phyloP scores from a whole-genome alignment of 2,329 filamentous ascomycete genomes.

The Rasamsonia emersonii region DNA sequence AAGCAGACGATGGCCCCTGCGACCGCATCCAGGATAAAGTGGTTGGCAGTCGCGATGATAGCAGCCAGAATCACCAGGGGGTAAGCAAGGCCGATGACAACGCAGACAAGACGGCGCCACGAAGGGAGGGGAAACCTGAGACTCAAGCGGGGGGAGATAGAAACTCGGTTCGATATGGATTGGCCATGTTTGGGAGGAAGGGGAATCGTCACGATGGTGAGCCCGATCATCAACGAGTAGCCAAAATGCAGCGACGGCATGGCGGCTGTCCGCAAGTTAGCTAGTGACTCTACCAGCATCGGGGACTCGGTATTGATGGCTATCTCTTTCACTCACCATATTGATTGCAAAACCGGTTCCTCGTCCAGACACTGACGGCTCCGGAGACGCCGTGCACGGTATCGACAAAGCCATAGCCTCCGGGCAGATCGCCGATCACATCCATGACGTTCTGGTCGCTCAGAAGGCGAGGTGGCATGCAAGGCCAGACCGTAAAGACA shows the following conservation, averaged over 20 bases:
- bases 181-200: constrained; percentile 46
- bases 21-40: constrained; percentile 63
- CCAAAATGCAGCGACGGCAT: constrained; percentile 72
- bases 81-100: constrained; percentile 52
- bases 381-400: constrained; percentile 50
- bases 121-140: constrained; percentile 35
- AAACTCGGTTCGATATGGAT: constrained; percentile 24
- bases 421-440: constrained; percentile 48
- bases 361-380: constrained; percentile 61
- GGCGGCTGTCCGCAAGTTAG: constrained; percentile 41
- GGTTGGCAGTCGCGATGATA: constrained; percentile 64
- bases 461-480: constrained; percentile 52
- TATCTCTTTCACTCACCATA: constrained; percentile 46
- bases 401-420: constrained; percentile 52
- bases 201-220: constrained; percentile 60
- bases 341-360: constrained; percentile 67
- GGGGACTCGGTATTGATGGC: neutral
- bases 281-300: constrained; percentile 1
- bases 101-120: constrained; percentile 44
- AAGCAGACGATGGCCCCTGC: constrained; percentile 58
- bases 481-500: constrained; percentile 52
- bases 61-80: constrained; percentile 57
- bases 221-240: constrained; percentile 63
- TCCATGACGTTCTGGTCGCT: constrained; percentile 48
- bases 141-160: constrained; percentile 15